phyloP scores from a whole-genome alignment of 2,329 filamentous ascomycete genomes.

The Aspergillus sojae region DNA sequence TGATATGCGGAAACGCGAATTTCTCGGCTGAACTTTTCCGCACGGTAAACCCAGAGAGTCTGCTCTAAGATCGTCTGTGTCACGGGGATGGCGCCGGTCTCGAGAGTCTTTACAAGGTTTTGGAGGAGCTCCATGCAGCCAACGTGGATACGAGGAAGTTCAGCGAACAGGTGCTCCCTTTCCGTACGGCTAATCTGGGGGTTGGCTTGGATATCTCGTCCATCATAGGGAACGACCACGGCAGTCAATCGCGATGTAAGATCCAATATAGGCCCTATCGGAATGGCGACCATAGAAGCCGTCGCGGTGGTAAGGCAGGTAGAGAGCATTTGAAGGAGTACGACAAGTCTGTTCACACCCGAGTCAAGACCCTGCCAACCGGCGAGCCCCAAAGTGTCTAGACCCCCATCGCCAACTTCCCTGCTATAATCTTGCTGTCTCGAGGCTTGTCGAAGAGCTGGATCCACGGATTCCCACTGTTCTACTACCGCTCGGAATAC shows the following conservation, averaged over 20 bases:
- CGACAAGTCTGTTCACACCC: conserved; percentile 69
- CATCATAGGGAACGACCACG: conserved; percentile 56
- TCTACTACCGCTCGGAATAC: conserved; percentile 79
- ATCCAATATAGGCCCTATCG: conserved; percentile 69
- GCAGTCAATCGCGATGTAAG: conserved; percentile 70
- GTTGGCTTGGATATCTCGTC: conserved; percentile 63
- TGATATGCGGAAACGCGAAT: conserved; percentile 66
- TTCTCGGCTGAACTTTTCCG: conserved; percentile 51
- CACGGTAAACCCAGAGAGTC: conserved; percentile 68
- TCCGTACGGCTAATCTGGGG: conserved; percentile 77
- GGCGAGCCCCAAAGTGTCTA: conserved; percentile 57
- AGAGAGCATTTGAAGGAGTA: conserved; percentile 67
- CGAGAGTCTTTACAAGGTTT: conserved; percentile 61
- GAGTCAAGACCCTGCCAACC: conserved; percentile 74
- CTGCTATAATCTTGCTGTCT: conserved; percentile 40
- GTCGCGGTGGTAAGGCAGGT: conserved; percentile 67
- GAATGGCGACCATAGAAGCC: conserved; percentile 65
- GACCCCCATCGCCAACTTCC: conserved; percentile 39
- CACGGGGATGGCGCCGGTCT: conserved; percentile 60
- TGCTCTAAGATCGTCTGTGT: conserved; percentile 71
- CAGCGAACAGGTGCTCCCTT: conserved; percentile 74
- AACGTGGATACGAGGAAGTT: conserved; percentile 73
- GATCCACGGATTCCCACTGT: conserved; percentile 72
- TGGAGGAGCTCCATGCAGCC: conserved; percentile 67
- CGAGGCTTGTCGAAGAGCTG: conserved; percentile 33